Percentiles rank a stretch among this genome's conserved stretches.
These are phyloP conservation scores for Saccharomyces hybrid DNA, from an alignment of 1,139 yeast species.

Conservation along the genomic window DNA sequence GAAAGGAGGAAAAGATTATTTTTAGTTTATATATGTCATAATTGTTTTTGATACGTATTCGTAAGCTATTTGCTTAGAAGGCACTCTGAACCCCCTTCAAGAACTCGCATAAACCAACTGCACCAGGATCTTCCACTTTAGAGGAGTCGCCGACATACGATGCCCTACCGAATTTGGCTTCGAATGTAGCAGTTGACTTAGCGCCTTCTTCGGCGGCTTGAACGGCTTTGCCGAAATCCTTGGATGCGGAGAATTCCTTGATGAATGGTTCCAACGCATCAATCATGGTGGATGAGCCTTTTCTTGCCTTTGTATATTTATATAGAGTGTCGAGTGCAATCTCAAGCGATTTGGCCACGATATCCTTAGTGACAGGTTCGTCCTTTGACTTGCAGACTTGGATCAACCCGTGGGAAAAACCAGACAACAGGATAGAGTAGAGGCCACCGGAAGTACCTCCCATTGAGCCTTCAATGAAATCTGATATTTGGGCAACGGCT, in stretches of 20 bases:
- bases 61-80: constrained; percentile 1
- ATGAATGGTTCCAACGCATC: constrained; percentile 87
- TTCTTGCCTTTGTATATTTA: constrained; percentile 80
- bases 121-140: constrained; percentile 93
- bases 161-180: constrained; percentile 89
- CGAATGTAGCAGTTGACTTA: constrained; percentile 59
- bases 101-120: constrained; percentile 67
- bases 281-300: constrained; percentile 83
- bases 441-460: constrained; percentile 97
- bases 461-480: constrained; percentile 79
- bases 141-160: constrained; percentile 63
- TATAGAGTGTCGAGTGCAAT: constrained; percentile 54
- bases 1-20: neutral
- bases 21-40: neutral
- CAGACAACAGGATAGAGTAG: constrained; percentile 73
- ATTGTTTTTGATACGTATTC: neutral
- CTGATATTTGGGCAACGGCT: constrained; percentile 57
- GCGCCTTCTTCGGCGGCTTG: constrained; percentile 71
- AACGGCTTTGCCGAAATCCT: constrained; percentile 52
- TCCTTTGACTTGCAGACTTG: constrained; percentile 26
- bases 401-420: constrained; percentile 48
- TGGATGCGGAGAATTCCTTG: constrained; percentile 44
- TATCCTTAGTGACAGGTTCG: constrained; percentile 30
- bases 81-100: constrained; percentile 42
- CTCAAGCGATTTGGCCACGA: constrained; percentile 40